phyloP scores from a whole-genome alignment of 768 basidiomycete genomes.

The Cytidiella melzeri region DNA sequence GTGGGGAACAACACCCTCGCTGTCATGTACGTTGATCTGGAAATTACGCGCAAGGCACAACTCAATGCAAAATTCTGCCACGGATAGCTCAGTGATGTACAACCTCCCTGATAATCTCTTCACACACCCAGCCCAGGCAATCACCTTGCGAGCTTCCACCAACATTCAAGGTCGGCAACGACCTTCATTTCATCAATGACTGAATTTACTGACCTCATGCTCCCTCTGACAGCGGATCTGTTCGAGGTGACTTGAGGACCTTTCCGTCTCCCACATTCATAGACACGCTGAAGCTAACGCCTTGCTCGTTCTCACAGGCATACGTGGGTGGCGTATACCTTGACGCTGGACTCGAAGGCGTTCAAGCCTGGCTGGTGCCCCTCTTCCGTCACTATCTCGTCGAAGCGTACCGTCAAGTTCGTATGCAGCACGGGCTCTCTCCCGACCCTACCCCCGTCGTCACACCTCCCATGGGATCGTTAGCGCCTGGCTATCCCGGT shows the following conservation, averaged over 20 bases:
- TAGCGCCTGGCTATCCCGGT: conserved; percentile 4
- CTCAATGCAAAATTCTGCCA: too few species aligned
- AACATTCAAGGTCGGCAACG: conserved; percentile 61
- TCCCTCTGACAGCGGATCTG: conserved; percentile 51
- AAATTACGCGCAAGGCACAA: background rate
- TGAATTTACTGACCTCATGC: too few species aligned
- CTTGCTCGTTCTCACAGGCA: conserved; percentile 36
- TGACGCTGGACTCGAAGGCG: conserved; percentile 57
- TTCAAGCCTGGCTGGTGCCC: conserved; percentile 51
- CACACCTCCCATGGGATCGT: conserved; percentile 19
- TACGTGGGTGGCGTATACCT: conserved; percentile 75
- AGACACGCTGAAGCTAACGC: background rate
- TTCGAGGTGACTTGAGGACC: conserved; percentile 51
- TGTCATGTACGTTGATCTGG: conserved; percentile 42
- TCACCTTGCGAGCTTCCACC: conserved; percentile 60
- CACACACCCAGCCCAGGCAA: conserved; percentile 66
- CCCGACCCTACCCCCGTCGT: conserved; percentile 26
- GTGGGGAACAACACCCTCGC: conserved; percentile 74
- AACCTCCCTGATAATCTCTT: conserved; percentile 54
- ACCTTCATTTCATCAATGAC: conserved; percentile 8
- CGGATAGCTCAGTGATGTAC: conserved; percentile 56
- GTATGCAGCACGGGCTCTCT: conserved; percentile 61
- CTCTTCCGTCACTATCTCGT: conserved; percentile 60
- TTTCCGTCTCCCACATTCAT: background rate
- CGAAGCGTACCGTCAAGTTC: conserved; percentile 58